These are phyloP conservation scores for Glycine soja DNA, from an alignment of 306 rosid species.

Conservation along the genomic window DNA sequence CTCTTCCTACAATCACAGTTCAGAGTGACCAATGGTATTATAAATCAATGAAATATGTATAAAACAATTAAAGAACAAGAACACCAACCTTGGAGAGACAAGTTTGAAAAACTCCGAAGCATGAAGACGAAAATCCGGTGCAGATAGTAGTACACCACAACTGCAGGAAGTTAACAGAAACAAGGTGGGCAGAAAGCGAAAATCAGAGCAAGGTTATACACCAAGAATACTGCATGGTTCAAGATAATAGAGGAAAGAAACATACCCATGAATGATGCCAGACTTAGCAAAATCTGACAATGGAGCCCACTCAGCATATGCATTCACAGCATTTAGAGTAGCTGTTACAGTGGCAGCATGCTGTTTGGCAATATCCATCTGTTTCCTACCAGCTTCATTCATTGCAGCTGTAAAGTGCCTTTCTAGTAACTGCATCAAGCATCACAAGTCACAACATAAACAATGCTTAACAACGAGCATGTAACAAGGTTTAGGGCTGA, in stretches of 20 bases:
- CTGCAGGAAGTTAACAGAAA: slow-evolving; percentile 57
- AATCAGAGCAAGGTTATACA: slow-evolving; percentile 28
- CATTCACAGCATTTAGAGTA: slow-evolving; percentile 83
- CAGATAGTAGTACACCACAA: slow-evolving; percentile 87
- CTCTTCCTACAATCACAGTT: slow-evolving; percentile 73
- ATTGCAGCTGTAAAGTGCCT: slow-evolving; percentile 85
- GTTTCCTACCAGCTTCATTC: slow-evolving; percentile 78
- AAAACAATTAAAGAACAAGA: slow-evolving; percentile 32
- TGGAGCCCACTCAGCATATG: slow-evolving; percentile 99
- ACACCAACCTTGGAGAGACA: slow-evolving; percentile 79
- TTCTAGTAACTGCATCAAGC: slow-evolving; percentile 78
- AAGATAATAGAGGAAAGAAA: slow-evolving; percentile 44
- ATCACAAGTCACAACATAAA: slow-evolving; percentile 49
- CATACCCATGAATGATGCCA: slow-evolving; percentile 94
- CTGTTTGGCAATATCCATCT: slow-evolving; percentile 76
- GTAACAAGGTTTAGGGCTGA: slow-evolving; percentile 43
- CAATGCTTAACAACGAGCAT: slow-evolving; percentile 23
- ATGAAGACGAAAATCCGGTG: slow-evolving; percentile 93
- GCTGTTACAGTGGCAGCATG: slow-evolving; percentile 85
- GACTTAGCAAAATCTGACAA: slow-evolving; percentile 84
- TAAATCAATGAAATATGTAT: slow-evolving; percentile 10
- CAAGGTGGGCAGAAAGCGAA: slow-evolving; percentile 40
- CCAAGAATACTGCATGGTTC: slow-evolving; percentile 39
- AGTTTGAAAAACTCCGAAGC: slow-evolving; percentile 96
- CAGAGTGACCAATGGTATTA: slow-evolving; percentile 41